Evolutionary conservation across 2,329 filamentous ascomycete species (phyloP).

Genomic region (Beauveria rudraprayagi): DNA sequence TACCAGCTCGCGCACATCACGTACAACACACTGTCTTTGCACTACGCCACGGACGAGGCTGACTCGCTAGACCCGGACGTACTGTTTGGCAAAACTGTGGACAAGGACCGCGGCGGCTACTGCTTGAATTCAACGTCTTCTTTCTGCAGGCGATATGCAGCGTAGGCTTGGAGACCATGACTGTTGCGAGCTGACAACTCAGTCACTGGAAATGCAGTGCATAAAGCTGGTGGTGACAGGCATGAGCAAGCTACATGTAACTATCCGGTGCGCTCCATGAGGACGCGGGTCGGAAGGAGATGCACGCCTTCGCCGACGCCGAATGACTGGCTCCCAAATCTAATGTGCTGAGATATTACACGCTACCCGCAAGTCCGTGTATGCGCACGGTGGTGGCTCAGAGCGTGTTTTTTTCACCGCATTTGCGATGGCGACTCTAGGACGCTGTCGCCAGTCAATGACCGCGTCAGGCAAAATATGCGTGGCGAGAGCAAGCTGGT

Average conservation of each 20-base stretch:
- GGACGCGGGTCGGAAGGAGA: background rate
- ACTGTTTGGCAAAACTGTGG: conserved; percentile 3
- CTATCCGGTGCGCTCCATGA: conserved; percentile 1
- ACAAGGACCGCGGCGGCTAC: conserved; percentile 1
- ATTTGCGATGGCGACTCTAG: background rate
- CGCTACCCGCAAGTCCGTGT: background rate
- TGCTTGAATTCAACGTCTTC: conserved; percentile 3
- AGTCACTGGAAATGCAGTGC: background rate
- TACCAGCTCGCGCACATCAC: background rate
- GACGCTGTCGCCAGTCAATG: background rate
- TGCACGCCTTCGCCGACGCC: conserved; percentile 7
- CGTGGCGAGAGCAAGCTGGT: background rate
- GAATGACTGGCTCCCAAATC: background rate
- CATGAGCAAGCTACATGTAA: background rate
- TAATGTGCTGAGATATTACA: conserved; percentile 8
- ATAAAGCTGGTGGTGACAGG: background rate
- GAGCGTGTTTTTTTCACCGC: background rate
- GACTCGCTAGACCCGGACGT: background rate
- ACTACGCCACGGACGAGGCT: background rate
- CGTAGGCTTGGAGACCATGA: background rate
- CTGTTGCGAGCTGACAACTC: background rate
- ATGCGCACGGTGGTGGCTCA: background rate
- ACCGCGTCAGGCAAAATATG: background rate
- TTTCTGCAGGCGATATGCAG: background rate
- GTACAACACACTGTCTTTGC: conserved; percentile 3